Conservation (phyloP, 2,329 filamentous ascomycete species). For the Aspergillus fumigatus region DNA sequence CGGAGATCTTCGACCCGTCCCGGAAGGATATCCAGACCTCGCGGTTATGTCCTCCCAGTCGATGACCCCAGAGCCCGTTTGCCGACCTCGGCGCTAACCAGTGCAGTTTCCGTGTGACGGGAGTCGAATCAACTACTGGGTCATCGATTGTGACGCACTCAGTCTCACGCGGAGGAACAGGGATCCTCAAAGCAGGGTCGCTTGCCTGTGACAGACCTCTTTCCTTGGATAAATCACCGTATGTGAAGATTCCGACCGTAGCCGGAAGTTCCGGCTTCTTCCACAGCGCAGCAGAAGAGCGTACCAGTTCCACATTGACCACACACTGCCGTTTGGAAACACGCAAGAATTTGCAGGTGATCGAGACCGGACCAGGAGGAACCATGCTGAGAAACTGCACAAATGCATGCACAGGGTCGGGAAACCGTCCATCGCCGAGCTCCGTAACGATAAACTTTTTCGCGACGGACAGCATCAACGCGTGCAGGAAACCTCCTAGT, state of each 20-base stretch:
- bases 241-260: conserved; percentile 15
- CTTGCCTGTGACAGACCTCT: conserved; percentile 11
- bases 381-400: conserved; percentile 18
- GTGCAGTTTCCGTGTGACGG: conserved; percentile 17
- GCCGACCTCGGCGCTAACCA: conserved; percentile 16
- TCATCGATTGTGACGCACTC: conserved; percentile 19
- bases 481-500: conserved; percentile 17
- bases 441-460: conserved; percentile 11
- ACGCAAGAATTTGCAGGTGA: conserved; percentile 13
- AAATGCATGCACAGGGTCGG: conserved; percentile 18
- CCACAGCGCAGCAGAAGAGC: neutral
- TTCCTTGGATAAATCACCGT: conserved; percentile 14
- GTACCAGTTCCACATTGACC: conserved; percentile 13
- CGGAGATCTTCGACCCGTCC: conserved; percentile 14
- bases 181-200: neutral
- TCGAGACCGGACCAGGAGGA: conserved; percentile 10
- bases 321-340: conserved; percentile 16
- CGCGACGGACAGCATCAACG: conserved; percentile 16
- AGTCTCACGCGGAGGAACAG: conserved; percentile 9
- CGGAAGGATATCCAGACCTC: conserved; percentile 21
- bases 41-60: conserved; percentile 17
- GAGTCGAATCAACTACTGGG: conserved; percentile 18
- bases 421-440: conserved; percentile 8
- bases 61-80: conserved; percentile 19
- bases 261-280: neutral